Evolutionary conservation across 2,329 filamentous ascomycete genomes (phyloP).

Genomic region (Neonectria coccinea): DNA sequence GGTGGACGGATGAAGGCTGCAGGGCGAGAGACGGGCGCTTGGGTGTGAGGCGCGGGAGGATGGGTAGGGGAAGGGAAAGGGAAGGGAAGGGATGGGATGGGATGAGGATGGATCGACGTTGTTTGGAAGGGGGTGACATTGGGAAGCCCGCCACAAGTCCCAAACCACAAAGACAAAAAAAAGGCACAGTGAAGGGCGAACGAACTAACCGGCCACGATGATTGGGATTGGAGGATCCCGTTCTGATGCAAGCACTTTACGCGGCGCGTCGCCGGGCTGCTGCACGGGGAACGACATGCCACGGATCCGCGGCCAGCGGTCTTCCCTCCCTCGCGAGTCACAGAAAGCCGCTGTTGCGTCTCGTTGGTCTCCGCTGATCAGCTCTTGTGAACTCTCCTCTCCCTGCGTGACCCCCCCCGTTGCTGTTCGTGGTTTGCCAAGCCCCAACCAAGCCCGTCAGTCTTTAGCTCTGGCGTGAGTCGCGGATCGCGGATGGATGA

Average conservation of each 20-base stretch:
- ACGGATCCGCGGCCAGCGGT: neutral
- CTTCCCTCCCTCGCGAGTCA: neutral
- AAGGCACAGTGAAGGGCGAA: slow-evolving; percentile 13
- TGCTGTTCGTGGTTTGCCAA: no score
- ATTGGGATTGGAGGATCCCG: slow-evolving; percentile 9
- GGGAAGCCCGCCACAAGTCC: neutral
- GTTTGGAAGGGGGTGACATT: slow-evolving; percentile 9
- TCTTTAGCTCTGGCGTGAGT: slow-evolving; percentile 1
- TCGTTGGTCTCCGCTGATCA: slow-evolving; percentile 19
- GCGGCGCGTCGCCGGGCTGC: slow-evolving; percentile 14
- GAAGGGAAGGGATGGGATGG: neutral
- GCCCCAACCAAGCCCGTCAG: neutral
- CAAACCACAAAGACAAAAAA: neutral
- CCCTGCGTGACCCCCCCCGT: neutral
- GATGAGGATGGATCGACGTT: slow-evolving; percentile 3
- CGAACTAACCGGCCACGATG: neutral
- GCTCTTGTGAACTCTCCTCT: neutral
- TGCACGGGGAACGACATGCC: neutral
- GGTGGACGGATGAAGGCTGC: slow-evolving; percentile 5
- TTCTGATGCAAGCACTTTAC: slow-evolving; percentile 31
- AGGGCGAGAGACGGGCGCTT: slow-evolving; percentile 9
- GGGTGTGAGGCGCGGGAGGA: slow-evolving; percentile 1
- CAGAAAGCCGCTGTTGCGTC: neutral
- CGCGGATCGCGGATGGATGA: neutral
- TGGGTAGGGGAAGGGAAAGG: neutral